A percentile compares a stretch with the other conserved stretches of the same genome.
These are phyloP conservation scores for Kodamaea hsintzibuensis DNA, from an alignment of 805 yeast species.

Conservation along the genomic window DNA sequence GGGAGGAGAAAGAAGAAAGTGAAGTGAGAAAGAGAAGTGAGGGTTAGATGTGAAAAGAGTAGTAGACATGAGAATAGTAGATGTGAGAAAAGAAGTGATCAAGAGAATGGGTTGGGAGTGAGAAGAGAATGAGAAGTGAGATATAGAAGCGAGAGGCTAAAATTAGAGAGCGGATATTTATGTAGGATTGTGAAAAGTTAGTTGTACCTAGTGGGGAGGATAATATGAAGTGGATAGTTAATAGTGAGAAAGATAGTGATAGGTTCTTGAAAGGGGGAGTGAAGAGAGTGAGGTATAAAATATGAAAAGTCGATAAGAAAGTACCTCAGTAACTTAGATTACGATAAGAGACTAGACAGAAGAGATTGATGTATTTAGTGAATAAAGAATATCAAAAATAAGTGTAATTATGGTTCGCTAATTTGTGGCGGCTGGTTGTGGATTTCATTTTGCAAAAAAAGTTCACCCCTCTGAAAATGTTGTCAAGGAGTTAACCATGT, in stretches of 20 bases:
- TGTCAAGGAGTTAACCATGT: too few species aligned
- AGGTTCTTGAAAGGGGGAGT: background rate
- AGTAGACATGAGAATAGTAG: background rate
- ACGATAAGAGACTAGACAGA: background rate
- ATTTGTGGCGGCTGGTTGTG: background rate
- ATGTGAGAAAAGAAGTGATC: background rate
- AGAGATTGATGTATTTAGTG: background rate
- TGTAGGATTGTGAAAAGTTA: too few species aligned
- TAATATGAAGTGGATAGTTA: too few species aligned
- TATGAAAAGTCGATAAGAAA: background rate
- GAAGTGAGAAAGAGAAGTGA: background rate
- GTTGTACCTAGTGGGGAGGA: too few species aligned
- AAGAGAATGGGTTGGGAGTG: background rate
- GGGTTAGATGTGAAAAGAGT: background rate
- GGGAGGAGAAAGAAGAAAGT: background rate
- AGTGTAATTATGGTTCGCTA: background rate
- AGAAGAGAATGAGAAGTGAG: too few species aligned
- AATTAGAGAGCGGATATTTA: too few species aligned
- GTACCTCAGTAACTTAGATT: background rate
- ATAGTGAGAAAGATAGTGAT: too few species aligned
- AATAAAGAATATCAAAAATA: background rate
- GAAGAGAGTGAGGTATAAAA: background rate
- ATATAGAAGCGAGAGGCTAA: too few species aligned
- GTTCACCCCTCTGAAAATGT: background rate
- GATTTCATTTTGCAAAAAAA: background rate